Evolutionary conservation across 2,329 filamentous ascomycete genomes (phyloP).

Genomic region (Alternaria brassicicola): DNA sequence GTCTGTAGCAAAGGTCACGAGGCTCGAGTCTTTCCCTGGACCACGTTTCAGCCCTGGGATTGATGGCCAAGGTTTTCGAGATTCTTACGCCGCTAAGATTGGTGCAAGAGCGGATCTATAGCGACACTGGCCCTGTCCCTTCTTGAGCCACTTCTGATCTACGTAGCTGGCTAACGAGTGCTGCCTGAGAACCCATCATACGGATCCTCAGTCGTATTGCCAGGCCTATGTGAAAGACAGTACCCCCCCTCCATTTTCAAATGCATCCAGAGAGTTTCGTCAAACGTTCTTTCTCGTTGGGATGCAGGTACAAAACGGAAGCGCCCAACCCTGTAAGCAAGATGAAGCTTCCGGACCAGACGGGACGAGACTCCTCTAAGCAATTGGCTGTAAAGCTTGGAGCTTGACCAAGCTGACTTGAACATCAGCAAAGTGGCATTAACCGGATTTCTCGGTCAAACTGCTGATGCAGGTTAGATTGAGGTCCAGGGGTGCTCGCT

Average conservation of each 20-base stretch:
- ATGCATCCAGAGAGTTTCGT: constrained; percentile 1
- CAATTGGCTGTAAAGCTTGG: constrained; percentile 25
- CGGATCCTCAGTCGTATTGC: neutral
- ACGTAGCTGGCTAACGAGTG: neutral
- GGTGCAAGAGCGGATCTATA: neutral
- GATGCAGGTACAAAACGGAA: constrained; percentile 15
- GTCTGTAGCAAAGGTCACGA: constrained; percentile 29
- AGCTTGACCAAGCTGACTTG: constrained; percentile 24
- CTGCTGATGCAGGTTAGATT: constrained; percentile 15
- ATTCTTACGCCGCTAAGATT: constrained; percentile 7
- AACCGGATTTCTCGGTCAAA: constrained; percentile 28
- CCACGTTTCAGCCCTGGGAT: neutral
- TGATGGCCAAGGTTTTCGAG: neutral
- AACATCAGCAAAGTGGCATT: constrained; percentile 30
- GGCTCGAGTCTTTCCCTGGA: constrained; percentile 20
- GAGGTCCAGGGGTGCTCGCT: constrained; percentile 9
- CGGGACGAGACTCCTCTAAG: constrained; percentile 43
- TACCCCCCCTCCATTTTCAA: neutral
- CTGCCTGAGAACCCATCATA: neutral
- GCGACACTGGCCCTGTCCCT: neutral
- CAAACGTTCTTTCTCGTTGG: constrained; percentile 10
- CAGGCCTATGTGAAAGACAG: neutral
- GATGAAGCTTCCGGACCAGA: constrained; percentile 37
- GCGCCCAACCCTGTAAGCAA: constrained; percentile 9
- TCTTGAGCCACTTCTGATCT: neutral